These are phyloP conservation scores for Calonectria pseudoturangicola DNA, from an alignment of 2,329 filamentous ascomycete genomes.

Conservation along the genomic window DNA sequence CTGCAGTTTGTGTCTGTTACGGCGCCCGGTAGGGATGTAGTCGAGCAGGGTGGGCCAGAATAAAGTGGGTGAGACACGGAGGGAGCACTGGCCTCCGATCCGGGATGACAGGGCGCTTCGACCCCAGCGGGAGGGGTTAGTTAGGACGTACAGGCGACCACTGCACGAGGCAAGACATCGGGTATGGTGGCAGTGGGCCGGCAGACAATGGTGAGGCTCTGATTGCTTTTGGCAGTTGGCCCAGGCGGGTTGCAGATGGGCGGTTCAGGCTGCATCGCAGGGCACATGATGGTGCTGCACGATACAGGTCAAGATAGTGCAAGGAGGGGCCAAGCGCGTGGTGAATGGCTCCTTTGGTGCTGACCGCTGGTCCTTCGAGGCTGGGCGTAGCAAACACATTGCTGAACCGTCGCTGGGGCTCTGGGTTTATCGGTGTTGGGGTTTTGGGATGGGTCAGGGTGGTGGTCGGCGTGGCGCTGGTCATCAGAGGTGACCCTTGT, in stretches of 20 bases:
- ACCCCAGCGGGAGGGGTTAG: slow-evolving; percentile 4
- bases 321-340: slow-evolving; percentile 1
- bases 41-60: not conserved
- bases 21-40: slow-evolving; percentile 17
- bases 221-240: slow-evolving; percentile 29
- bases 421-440: slow-evolving; percentile 30
- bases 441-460: slow-evolving; percentile 22
- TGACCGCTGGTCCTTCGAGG: slow-evolving; percentile 29
- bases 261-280: slow-evolving; percentile 7
- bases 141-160: slow-evolving; percentile 3
- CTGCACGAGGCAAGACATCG: slow-evolving; percentile 38
- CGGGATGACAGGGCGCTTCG: not conserved
- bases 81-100: slow-evolving; percentile 2
- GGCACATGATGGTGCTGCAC: slow-evolving; percentile 13
- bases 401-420: slow-evolving; percentile 31
- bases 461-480: slow-evolving; percentile 18
- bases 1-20: slow-evolving; percentile 7
- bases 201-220: slow-evolving; percentile 19
- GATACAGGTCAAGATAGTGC: slow-evolving; percentile 5
- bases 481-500: slow-evolving; percentile 3
- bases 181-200: slow-evolving; percentile 36
- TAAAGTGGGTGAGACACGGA: slow-evolving; percentile 23
- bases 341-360: not conserved
- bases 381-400: slow-evolving; percentile 22
- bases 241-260: slow-evolving; percentile 19